Evolutionary conservation across 805 yeast genomes (phyloP), one percentile per base, ranked within the genome.

Genomic region (Dipodascus geniculatus): DNA sequence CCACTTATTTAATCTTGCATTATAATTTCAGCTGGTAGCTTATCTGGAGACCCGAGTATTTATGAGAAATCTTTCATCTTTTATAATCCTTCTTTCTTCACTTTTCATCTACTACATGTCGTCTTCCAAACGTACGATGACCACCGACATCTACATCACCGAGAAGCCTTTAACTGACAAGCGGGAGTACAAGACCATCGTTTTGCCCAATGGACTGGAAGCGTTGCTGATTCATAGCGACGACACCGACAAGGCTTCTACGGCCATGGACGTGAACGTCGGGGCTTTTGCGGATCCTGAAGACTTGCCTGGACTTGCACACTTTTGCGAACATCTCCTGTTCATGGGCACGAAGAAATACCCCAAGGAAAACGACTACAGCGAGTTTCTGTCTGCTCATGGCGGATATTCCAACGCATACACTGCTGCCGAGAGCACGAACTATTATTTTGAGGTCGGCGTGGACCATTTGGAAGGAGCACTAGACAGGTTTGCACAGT

Each of bases 371-470:
- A 83, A 82, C 64, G 91, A 83, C 57, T 85, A 85, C 66, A 69
- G 84, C 48, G 79, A 83, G 51, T 93, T 76, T 66, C 71, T 91
- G 53, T 76, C 95, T 6, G 81, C 84, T 57, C 95, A 93, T 64
- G 84, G 90, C 44, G 99, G 98, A 19, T 78, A 78, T 57, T 85
- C 95, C 35, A 91, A 91, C 65, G 99, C 99, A 1, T 91, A 84
- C 68, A 91, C 99, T 0, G 83, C 96, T 1, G 74, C 88, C 2
- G 84, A 84, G 61, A 88, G 87, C 62, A 91, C 98, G 3, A 91
- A 91, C 69, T 91, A 89, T 68, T 89, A 77, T 68, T 91, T 93
- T 63, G 96, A 91, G 63, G 79, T 93, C 3, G 79, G 83, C 55
- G 78, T 85, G 54, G 84, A 82, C 57, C 79, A 83, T 59, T 72